Conservation (phyloP, 805 yeast species). For the Cyberlindnera misumaiensis region DNA sequence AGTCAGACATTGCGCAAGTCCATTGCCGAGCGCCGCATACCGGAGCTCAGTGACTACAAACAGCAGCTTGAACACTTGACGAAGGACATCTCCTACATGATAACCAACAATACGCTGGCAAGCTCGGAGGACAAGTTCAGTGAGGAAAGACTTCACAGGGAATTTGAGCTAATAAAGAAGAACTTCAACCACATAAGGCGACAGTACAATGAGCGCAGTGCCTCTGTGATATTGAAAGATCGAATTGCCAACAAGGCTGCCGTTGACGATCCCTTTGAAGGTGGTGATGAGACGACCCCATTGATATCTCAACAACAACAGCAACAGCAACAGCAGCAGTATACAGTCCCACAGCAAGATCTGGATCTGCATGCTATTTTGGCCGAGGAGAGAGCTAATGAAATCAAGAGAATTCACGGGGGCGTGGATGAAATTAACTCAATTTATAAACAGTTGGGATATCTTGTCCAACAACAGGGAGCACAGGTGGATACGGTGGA, state of each 20-base stretch:
- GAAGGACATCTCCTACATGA: constrained; percentile 19
- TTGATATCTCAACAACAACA: constrained; percentile 6
- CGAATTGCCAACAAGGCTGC: constrained; percentile 11
- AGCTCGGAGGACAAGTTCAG: constrained; percentile 20
- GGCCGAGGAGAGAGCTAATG: constrained; percentile 67
- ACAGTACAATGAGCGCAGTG: constrained; percentile 43
- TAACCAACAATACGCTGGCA: constrained; percentile 10
- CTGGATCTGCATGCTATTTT: constrained; percentile 57
- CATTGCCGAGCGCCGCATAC: constrained; percentile 20
- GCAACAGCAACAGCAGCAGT: constrained; percentile 26
- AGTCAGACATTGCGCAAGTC: constrained; percentile 27
- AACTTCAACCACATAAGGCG: constrained; percentile 37
- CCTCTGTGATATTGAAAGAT: constrained; percentile 30
- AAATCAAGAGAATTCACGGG: constrained; percentile 62
- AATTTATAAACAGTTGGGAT: constrained; percentile 75
- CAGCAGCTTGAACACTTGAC: constrained; percentile 28
- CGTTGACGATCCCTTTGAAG: constrained; percentile 18
- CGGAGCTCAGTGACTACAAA: constrained; percentile 21
- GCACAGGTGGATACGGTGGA: constrained; percentile 79
- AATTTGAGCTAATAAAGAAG: constrained; percentile 45
- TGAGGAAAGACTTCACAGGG: constrained; percentile 41
- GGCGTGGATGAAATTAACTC: constrained; percentile 83
- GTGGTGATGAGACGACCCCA: constrained; percentile 12
- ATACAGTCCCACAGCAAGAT: constrained; percentile 38
- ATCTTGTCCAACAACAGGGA: constrained; percentile 78